Percentiles rank a stretch among this genome's conserved stretches.
These are phyloP conservation scores for Starmerella vitae DNA, from an alignment of 805 yeast species.

Conservation along the genomic window DNA sequence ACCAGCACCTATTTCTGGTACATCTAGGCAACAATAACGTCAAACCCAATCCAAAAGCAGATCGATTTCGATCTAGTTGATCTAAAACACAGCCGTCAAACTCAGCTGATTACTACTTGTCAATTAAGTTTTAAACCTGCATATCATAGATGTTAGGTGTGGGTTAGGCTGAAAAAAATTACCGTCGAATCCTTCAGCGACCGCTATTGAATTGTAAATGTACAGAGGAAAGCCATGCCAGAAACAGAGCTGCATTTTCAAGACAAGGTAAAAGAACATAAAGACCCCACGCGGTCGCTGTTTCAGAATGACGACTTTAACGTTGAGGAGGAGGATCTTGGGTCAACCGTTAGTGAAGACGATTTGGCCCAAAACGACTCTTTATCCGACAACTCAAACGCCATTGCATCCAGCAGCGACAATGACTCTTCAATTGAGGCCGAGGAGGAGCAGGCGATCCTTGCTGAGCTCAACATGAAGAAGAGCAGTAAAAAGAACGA, in stretches of 20 bases:
- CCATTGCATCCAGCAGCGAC: constrained; percentile 18
- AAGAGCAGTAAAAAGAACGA: not conserved
- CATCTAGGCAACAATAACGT: too few species aligned
- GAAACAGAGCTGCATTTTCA: not conserved
- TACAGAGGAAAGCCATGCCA: not conserved
- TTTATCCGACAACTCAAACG: constrained; percentile 11
- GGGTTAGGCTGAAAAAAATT: too few species aligned
- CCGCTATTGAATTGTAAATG: too few species aligned
- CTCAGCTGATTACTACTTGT: too few species aligned
- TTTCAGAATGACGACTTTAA: constrained; percentile 28
- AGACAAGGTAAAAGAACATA: not conserved
- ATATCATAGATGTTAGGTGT: too few species aligned
- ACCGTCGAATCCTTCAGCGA: too few species aligned
- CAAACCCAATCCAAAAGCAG: too few species aligned
- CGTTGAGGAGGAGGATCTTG: constrained; percentile 30
- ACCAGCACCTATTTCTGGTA: too few species aligned
- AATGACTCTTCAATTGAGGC: constrained; percentile 27
- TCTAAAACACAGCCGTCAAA: too few species aligned
- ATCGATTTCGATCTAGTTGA: too few species aligned
- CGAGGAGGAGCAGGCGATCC: constrained; percentile 32
- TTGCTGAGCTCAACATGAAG: constrained; percentile 15
- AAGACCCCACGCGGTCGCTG: constrained; percentile 11
- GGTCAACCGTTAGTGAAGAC: constrained; percentile 41
- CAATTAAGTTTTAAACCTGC: too few species aligned
- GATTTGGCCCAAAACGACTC: constrained; percentile 40